phyloP scores from a whole-genome alignment of 495 filamentous ascomycete species.

The Penicillium odoratum region DNA sequence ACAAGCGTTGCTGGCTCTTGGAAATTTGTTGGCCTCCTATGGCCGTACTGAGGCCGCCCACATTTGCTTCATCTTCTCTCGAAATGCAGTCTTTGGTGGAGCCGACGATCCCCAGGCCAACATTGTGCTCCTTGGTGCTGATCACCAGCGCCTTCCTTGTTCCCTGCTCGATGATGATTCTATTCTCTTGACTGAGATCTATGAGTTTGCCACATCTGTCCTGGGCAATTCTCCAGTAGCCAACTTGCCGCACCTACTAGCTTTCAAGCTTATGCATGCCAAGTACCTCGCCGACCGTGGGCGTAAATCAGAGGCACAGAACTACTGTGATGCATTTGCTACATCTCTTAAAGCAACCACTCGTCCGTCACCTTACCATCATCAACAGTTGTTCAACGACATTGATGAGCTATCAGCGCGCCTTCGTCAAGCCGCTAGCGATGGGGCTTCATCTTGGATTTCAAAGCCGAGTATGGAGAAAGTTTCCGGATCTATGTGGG shows the following conservation, averaged over 20 bases:
- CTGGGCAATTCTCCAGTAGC: conserved; percentile 55
- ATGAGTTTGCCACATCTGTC: conserved; percentile 79
- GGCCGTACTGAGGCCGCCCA: conserved; percentile 88
- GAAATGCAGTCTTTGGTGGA: conserved; percentile 68
- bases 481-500: conserved; percentile 83
- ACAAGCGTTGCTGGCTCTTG: conserved; percentile 74
- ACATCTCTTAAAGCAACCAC: conserved; percentile 79
- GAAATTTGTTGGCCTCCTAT: conserved; percentile 81
- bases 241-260: conserved; percentile 78
- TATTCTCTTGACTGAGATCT: conserved; percentile 86
- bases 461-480: conserved; percentile 93
- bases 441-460: conserved; percentile 72
- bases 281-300: conserved; percentile 81
- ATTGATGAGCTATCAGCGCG: conserved; percentile 84
- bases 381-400: conserved; percentile 66
- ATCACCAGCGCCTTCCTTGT: conserved; percentile 66
- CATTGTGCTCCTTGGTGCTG: conserved; percentile 80
- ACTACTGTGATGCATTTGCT: conserved; percentile 86
- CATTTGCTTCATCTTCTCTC: conserved; percentile 73
- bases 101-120: conserved; percentile 77
- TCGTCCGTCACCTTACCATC: conserved; percentile 79
- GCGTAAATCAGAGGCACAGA: conserved; percentile 75
- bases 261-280: conserved; percentile 88
- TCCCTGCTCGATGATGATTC: conserved; percentile 78
- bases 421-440: conserved; percentile 79